Evolutionary conservation across 2,329 filamentous ascomycete species (phyloP).

Genomic region (Hymenotorrendiella dingleyae): DNA sequence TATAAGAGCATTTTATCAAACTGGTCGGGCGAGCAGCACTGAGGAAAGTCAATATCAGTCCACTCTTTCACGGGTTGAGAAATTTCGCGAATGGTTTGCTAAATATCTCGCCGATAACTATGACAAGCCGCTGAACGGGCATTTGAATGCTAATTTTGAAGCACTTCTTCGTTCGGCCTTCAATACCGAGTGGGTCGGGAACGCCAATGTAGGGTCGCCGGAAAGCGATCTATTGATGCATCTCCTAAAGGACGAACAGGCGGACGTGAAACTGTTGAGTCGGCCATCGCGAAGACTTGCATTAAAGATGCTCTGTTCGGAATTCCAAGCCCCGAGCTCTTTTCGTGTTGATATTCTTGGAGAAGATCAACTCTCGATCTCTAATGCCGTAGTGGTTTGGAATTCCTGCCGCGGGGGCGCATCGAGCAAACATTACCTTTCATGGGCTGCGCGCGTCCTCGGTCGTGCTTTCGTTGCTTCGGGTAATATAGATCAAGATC

Average conservation of each 20-base stretch:
- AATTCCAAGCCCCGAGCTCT: slow-evolving; percentile 59
- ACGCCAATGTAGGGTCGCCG: slow-evolving; percentile 61
- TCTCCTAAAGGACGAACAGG: slow-evolving; percentile 67
- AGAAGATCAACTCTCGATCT: slow-evolving; percentile 56
- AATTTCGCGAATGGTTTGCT: slow-evolving; percentile 75
- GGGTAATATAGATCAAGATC: slow-evolving; percentile 57
- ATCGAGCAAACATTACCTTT: slow-evolving; percentile 62
- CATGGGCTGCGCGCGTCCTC: slow-evolving; percentile 81
- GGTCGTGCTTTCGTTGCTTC: slow-evolving; percentile 78
- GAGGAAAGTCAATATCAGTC: slow-evolving; percentile 77
- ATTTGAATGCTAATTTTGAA: slow-evolving; percentile 53
- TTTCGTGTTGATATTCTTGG: slow-evolving; percentile 62
- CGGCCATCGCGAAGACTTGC: slow-evolving; percentile 63
- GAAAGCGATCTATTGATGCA: slow-evolving; percentile 76
- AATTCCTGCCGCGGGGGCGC: slow-evolving; percentile 63
- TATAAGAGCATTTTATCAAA: slow-evolving; percentile 68
- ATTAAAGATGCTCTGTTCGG: slow-evolving; percentile 65
- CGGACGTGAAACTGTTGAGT: slow-evolving; percentile 59
- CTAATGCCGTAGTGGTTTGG: slow-evolving; percentile 64
- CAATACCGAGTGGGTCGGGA: slow-evolving; percentile 61
- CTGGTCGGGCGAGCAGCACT: slow-evolving; percentile 70
- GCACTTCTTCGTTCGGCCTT: slow-evolving; percentile 64
- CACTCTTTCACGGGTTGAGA: slow-evolving; percentile 68
- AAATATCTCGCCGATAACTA: slow-evolving; percentile 63
- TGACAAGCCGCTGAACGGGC: slow-evolving; percentile 36